Base-by-base conservation (phyloP, 2,329 filamentous ascomycete genomes). In the Trichoderma brevicompactum region DNA sequence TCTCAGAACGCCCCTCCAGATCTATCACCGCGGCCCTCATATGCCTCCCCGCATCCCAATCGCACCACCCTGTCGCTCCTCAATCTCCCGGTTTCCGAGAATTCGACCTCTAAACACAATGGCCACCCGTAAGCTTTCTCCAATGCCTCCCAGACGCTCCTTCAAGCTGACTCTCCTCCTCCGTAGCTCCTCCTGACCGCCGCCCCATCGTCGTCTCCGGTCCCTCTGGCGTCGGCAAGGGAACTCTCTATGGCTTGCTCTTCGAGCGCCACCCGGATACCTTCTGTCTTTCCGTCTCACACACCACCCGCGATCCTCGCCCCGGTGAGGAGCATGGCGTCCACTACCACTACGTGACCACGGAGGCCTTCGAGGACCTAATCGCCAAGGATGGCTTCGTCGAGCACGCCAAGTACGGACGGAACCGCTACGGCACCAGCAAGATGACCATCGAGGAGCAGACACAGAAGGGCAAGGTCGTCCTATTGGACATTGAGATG, bases 401-500 rank as follows among this genome's bases (percentile, higher is more conserved):
- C 68, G 94, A 97, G 83, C 79, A 91, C 80, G 94, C 94, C 63
- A 82, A 90, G 76, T 97, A 97, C 76, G 89, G 92, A 46, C 89
- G 87, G 63, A 97, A 97, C 79, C 82, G 87, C 74, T 97, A 97
- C 79, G 94, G 94, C 65, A 97, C 93, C 5, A 92, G 87, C 75
- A 88, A 92, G 74, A 83, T 85, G 77, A 92, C 92, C 34, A 92
- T 97, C 68, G 85, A 89, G 77, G 87, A 92, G 73, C 88, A 94
- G 76, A 85, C 85, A 2, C 85, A 86, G 67, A 87, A 89, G 79
- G 89, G 88, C 17, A 85, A 84, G 73, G 87, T 93, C 48, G 94
- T 94, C 68, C 88, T 97, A 54, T 81, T 97, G 70, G 94, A 98
- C 77, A 98, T 97, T 75, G 94, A 97, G 83, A 97, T 97, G 92